phyloP scores from a whole-genome alignment of 345 rosid species.

The thale cress (Arabidopsis thaliana) region TAIR10.1 NC_003070.9:7654001-7654500 shows the following conservation, averaged over 20 bases:
- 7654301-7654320: constrained; percentile 23
- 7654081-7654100: constrained; percentile 32
- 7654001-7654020: background rate
- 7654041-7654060: background rate
- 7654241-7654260: constrained; percentile 31
- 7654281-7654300: background rate
- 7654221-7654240: constrained; percentile 7
- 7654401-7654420: constrained; percentile 66
- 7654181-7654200: constrained; percentile 22
- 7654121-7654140: constrained; percentile 4
- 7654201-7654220: constrained; percentile 11
- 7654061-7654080: constrained; percentile 10
- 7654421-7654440: constrained; percentile 85
- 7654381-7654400: constrained; percentile 47
- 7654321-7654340: background rate
- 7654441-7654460: constrained; percentile 83
- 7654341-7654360: constrained; percentile 22
- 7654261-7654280: constrained; percentile 17
- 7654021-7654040: background rate
- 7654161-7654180: background rate
- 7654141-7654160: background rate
- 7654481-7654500: constrained; percentile 58
- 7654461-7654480: constrained; percentile 58
- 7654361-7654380: constrained; percentile 31
- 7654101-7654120: constrained; percentile 9